Base-by-base conservation (phyloP, 163 green algal species). In the Chlamydomonas reinhardtii region DNA sequence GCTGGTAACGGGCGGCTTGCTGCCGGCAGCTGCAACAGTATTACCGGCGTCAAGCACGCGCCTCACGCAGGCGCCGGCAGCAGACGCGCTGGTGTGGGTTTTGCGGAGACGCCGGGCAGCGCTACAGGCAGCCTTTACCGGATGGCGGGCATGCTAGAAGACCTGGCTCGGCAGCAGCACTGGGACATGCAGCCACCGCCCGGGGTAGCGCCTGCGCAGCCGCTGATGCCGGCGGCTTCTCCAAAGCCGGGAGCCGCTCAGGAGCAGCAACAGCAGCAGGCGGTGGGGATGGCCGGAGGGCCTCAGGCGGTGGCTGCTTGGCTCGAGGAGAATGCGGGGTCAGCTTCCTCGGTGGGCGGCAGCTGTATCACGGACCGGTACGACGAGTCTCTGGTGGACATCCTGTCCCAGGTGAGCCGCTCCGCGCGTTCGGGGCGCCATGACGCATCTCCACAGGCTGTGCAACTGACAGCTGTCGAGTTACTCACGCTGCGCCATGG, bases 361-460 rank as follows among this genome's bases (percentile, higher is more conserved):
- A 85, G 78, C 66, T 69, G 35, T 24, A 74, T 87, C 20, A 37
- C 72, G 24, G 59, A 87, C 1, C 82, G 82, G 2, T 87, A 82
- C 24, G 82, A 87, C 43, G 82, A 87, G 4, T 82, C 82, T 4
- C n/a, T 87, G 20, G 72, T 87, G 24, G 82, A 87, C 64, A 82
- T 87, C 17, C 39, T 87, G 22, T 87, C 82, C 4, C 82, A 87
- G 72, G 82, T 82, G 48, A 14, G 48, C 43, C 43, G 43, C 43
- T n/a, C n/a, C n/a, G n/a, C n/a, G n/a, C n/a, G n/a, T n/a, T n/a
- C n/a, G n/a, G n/a, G n/a, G n/a, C n/a, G n/a, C n/a, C n/a, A n/a
- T n/a, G n/a, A n/a, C n/a, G n/a, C n/a, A n/a, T n/a, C n/a, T n/a
- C n/a, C n/a, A n/a, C n/a, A n/a, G n/a, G n/a, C n/a, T n/a, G n/a